Base-by-base conservation (phyloP, 768 basidiomycete species). In the Mrakia gelida region DNA sequence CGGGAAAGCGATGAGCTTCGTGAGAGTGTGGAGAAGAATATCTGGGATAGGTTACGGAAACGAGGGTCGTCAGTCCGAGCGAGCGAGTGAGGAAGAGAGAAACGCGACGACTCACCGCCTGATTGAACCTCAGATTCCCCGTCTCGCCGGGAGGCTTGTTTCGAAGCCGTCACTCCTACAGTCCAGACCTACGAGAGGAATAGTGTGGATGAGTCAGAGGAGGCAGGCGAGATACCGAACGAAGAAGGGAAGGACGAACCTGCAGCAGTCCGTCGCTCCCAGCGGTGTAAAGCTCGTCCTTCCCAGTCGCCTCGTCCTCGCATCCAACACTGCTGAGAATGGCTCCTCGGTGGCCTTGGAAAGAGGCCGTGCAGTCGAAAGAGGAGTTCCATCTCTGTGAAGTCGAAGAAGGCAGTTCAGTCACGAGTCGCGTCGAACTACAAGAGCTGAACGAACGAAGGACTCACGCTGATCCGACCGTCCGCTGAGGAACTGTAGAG, bases 321-420 rank as follows among this genome's bases (percentile, higher is more conserved):
- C 26, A 43, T 34, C 92, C 85, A 45, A 91, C 86, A 3, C 92
- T 93, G 6, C 94, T 94, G 26, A 98, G 88, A 2, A 91, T 89
- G 75, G 93, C 94, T 21, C 91, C 92, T 28, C 88, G 85, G 81
- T 98, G 95, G 0, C 89, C 94, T 56, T 86, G 84, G 92, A 94
- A 98, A 0, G 90, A 90, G 0, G 91, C 91, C 0, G 89, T 91
- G 81, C 92, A 92, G 80, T 95, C 90, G 81, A 97, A 98, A 0
- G 91, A 89, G 0, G 90, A 87, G 34, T 93, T 93, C 88, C 91
- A 94, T 41, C 92, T 88, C 90, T 95, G 81, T 28, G 26, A 21
- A 6, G 11, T n/a, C 18, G 32, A n/a, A 6, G 9, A 26, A 6
- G 8, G 7, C 15, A n/a, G 4, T 8, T 63, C 18, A 45, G 28